Base-by-base conservation (phyloP, 2,329 filamentous ascomycete genomes). In the Epicoccum nigrum region DNA sequence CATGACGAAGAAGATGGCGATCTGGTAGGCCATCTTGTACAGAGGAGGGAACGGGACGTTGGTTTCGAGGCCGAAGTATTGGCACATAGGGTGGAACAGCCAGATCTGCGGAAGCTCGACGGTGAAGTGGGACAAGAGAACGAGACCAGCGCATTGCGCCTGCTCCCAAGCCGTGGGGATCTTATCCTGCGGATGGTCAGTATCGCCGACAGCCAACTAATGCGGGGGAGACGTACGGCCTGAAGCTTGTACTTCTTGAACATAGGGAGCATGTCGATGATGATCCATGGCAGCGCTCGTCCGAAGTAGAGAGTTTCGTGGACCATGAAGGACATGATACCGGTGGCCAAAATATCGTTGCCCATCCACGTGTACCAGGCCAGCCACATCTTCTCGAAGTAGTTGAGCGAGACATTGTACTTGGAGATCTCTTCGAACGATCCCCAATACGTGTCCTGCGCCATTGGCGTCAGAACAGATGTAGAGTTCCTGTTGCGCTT, bases 31-130 rank as follows among this genome's bases (percentile, higher is more conserved):
- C 82, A 99, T 97, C 69, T 87, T 97, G 78, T 83, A 88, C 62
- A 87, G 67, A 11, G 88, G 81, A 27, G 94, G 94, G 81, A 99
- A 99, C 8, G 93, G 94, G 40, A 96, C 90, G 56, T 86, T 85
- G 60, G 90, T 96, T 52, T 87, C 82, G 76, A 99, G 88, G 67
- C 94, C 94, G 73, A 91, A 92, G 77, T 86, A 96, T 72, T 92
- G 90, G 51, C 93, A 93, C 81, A 97, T 85, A 23, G 94, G 94
- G 80, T 99, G 94, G 84, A 99, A 99, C 67, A 97, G 84, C 93
- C 93, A 97, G 75, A 97, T 97, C 77, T 97, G 94, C 56, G 94
- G 94, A 30, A 99, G 85, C 77, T 99, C 94, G 74, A 97, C 94
- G 62, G 94, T 97, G 77, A 97, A 96, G 76, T 99, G 94, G 73